A percentile compares a stretch with the other conserved stretches of the same genome.
Evolutionary conservation across 352 stramenopile species (phyloP).

Genomic region (Globisporangium middletonii): DNA sequence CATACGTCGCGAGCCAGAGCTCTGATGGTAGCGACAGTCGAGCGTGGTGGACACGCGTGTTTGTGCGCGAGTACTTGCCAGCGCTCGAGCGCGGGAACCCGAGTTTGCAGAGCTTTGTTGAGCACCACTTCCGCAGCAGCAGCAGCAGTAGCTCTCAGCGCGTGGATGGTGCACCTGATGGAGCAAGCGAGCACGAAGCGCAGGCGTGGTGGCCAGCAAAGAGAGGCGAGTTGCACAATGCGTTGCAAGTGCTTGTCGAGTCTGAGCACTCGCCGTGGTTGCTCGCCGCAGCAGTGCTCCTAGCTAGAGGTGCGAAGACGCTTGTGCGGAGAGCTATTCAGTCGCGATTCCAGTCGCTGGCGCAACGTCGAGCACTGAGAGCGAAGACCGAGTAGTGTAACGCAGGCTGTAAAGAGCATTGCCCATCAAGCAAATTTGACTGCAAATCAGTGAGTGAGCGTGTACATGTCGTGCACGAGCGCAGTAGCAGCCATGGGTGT

Average conservation of each 20-base stretch:
- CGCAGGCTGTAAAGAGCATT: too few species aligned
- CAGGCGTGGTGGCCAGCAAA: too few species aligned
- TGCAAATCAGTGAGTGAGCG: too few species aligned
- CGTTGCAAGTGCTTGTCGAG: not conserved
- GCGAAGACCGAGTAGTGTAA: not conserved
- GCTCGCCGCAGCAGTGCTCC: slow-evolving; percentile 1
- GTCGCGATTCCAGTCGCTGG: too few species aligned
- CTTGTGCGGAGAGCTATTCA: not conserved
- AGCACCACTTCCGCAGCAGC: slow-evolving; percentile 22
- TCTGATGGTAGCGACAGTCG: not conserved
- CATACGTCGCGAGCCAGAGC: not conserved
- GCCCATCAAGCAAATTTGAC: too few species aligned
- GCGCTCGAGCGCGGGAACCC: slow-evolving; percentile 37
- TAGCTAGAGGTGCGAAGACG: not conserved
- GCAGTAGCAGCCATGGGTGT: not conserved
- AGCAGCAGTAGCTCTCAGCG: not conserved
- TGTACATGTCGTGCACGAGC: too few species aligned
- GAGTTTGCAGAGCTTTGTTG: slow-evolving; percentile 33
- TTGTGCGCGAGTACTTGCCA: slow-evolving; percentile 33
- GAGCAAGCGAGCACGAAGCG: too few species aligned
- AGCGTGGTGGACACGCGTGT: slow-evolving; percentile 42
- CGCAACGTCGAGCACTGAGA: not conserved
- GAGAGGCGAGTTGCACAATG: not conserved
- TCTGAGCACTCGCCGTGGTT: slow-evolving; percentile 4
- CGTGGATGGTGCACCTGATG: too few species aligned